Conservation (phyloP, 345 rosid species). For the Sonneratia caseolaris region DNA sequence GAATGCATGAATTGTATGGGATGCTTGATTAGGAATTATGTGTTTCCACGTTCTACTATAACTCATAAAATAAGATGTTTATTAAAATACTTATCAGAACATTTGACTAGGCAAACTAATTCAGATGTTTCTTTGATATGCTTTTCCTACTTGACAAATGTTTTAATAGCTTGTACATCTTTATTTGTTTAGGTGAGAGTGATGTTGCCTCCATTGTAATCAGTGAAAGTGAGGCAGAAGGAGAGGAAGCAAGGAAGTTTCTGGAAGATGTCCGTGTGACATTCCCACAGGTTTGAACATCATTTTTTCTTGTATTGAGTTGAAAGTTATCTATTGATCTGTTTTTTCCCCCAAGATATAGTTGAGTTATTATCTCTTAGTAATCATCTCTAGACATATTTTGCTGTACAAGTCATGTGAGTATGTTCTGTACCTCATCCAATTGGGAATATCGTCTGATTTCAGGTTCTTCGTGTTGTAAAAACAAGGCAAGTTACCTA, state of each 20-base stretch:
- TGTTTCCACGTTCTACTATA: too few relatives aligned
- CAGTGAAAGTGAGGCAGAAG: conserved; percentile 76
- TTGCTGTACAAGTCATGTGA: too few relatives aligned
- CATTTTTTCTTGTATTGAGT: too few relatives aligned
- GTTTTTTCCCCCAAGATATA: background rate
- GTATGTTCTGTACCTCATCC: too few relatives aligned
- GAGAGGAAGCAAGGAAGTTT: conserved; percentile 71
- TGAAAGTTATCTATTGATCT: background rate
- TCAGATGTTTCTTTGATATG: background rate
- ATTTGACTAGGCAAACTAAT: background rate
- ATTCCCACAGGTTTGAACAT: conserved; percentile 58
- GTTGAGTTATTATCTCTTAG: background rate
- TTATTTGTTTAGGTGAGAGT: conserved; percentile 49
- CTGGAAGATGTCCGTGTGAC: conserved; percentile 75
- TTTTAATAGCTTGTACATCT: background rate
- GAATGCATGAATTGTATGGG: too few relatives aligned
- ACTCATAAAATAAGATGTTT: too few relatives aligned
- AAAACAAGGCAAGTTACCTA: conserved; percentile 90
- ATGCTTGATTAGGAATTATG: too few relatives aligned
- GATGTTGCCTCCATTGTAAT: conserved; percentile 60
- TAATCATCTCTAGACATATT: too few relatives aligned
- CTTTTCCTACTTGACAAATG: background rate
- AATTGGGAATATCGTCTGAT: background rate
- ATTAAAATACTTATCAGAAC: background rate
- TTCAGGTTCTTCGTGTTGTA: conserved; percentile 79